Evolutionary conservation across 179 eudicot genomes (phyloP), one percentile per base, ranked within the genome.

Genomic region (Beta lomatogona): DNA sequence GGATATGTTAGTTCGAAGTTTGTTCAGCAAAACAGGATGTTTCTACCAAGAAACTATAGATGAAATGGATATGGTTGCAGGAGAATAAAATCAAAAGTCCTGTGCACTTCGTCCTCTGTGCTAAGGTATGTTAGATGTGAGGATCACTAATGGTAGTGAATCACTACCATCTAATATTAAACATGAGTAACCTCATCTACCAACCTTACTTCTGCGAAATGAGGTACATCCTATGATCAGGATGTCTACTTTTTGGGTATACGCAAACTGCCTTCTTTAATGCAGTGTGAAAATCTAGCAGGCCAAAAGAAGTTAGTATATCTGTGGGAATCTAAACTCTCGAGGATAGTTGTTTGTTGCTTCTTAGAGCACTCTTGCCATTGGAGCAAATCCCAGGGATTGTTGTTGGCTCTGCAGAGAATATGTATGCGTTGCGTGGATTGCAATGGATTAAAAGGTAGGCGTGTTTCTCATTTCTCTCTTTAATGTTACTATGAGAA

Each of bases 1-100:
- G 96, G 85, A 85, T 78, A 73, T 67, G 76, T 81, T 94, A 68
- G 90, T 93, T n/a, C 85, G 94, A 73, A 82, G 77, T 76, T 77
- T 86, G 52, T 78, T 87, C 80, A 84, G 89, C 82, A 88, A 78
- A 75, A 77, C 75, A 72, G 88, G 80, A 7, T 82, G 80, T 76
- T 57, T 69, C 36, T 41, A 61, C 75, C 52, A 67, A 25, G 76
- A 76, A 66, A 9, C 69, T n/a, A 36, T 75, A 46, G 41, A 46
- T 67, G 21, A 81, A 13, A 60, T 65, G 50, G 65, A 53, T 52
- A 50, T 61, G 22, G 16, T 73, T 12, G 5, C 77, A 15, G 70
- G 70, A 73, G 22, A 36, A 61, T 80, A 61, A 25, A 18, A 54
- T 53, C 44, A 58, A 21, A 75, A 16, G 44, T 53, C 36, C 14